phyloP scores from a whole-genome alignment of 2,329 filamentous ascomycete species.

The Hypoxylon sp. region DNA sequence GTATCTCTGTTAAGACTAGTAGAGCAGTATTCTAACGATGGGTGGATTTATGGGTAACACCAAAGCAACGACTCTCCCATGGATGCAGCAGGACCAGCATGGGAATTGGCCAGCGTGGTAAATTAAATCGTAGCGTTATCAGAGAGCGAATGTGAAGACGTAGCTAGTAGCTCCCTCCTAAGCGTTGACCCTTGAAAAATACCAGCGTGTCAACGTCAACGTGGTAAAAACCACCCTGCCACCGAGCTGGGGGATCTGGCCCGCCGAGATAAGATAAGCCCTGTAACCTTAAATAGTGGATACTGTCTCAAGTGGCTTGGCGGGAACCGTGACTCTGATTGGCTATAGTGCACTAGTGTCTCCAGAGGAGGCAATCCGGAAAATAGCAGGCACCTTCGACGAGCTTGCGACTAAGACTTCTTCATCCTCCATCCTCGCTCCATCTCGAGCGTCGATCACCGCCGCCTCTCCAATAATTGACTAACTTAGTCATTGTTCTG shows the following conservation, averaged over 20 bases:
- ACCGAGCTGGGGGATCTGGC: slow-evolving; percentile 21
- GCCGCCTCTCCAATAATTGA: not conserved
- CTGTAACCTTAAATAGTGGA: slow-evolving; percentile 42
- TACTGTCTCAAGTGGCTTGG: slow-evolving; percentile 21
- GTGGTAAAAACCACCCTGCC: slow-evolving; percentile 53
- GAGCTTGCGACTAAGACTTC: slow-evolving; percentile 12
- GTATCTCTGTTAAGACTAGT: slow-evolving; percentile 13
- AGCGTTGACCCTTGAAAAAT: slow-evolving; percentile 32
- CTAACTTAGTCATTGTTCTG: not conserved
- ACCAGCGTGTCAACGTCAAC: slow-evolving; percentile 53
- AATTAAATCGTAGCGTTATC: slow-evolving; percentile 8
- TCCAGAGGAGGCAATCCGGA: slow-evolving; percentile 28
- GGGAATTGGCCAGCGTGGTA: slow-evolving; percentile 40
- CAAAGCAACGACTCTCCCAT: slow-evolving; percentile 38
- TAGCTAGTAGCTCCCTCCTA: slow-evolving; percentile 15
- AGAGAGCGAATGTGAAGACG: slow-evolving; percentile 10
- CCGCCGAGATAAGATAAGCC: slow-evolving; percentile 52
- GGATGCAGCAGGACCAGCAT: slow-evolving; percentile 26
- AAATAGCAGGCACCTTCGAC: slow-evolving; percentile 16
- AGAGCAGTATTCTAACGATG: slow-evolving; percentile 13
- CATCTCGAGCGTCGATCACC: not conserved
- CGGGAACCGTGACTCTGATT: slow-evolving; percentile 31
- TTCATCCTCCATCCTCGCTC: slow-evolving; percentile 10
- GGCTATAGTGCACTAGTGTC: slow-evolving; percentile 27
- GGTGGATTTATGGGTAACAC: slow-evolving; percentile 15